Evolutionary conservation across 768 basidiomycete species (phyloP).

Genomic region (Atractiella rhizophila): DNA sequence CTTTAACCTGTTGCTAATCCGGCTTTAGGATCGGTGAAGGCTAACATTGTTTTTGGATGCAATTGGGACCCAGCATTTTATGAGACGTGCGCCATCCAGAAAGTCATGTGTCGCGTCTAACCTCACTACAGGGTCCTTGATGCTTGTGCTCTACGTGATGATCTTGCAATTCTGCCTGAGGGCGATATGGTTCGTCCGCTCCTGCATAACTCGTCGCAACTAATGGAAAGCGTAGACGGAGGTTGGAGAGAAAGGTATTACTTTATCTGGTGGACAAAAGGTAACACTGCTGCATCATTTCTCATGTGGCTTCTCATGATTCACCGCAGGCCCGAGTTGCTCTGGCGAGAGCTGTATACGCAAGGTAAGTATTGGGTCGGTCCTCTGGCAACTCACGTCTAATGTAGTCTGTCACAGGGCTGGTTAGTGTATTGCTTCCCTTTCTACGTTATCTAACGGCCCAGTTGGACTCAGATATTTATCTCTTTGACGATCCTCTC

Average conservation of each 20-base stretch:
- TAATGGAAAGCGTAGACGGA: constrained; percentile 42
- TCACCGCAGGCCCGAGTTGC: constrained; percentile 56
- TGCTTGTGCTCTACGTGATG: constrained; percentile 65
- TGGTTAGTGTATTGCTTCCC: no score
- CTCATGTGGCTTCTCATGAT: constrained; percentile 29
- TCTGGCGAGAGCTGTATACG: constrained; percentile 69
- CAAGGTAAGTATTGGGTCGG: no score
- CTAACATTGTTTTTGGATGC: constrained; percentile 81
- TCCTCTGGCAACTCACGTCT: no score
- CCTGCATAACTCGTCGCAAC: no score
- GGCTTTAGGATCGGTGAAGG: constrained; percentile 51
- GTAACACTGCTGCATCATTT: constrained; percentile 17
- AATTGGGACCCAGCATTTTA: constrained; percentile 67
- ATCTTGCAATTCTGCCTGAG: constrained; percentile 49
- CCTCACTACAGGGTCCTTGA: no score
- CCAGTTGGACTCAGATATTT: constrained; percentile 87
- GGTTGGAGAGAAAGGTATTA: constrained; percentile 52
- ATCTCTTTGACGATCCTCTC: constrained; percentile 71
- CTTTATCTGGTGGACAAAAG: constrained; percentile 20
- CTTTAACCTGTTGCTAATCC: background rate
- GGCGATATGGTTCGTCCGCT: constrained; percentile 32
- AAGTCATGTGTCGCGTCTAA: no score
- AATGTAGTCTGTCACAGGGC: no score
- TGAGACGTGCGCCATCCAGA: no score
- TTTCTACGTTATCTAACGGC: no score